These are phyloP conservation scores for Lactarius evosmus DNA, from an alignment of 768 basidiomycete species.

Conservation along the genomic window DNA sequence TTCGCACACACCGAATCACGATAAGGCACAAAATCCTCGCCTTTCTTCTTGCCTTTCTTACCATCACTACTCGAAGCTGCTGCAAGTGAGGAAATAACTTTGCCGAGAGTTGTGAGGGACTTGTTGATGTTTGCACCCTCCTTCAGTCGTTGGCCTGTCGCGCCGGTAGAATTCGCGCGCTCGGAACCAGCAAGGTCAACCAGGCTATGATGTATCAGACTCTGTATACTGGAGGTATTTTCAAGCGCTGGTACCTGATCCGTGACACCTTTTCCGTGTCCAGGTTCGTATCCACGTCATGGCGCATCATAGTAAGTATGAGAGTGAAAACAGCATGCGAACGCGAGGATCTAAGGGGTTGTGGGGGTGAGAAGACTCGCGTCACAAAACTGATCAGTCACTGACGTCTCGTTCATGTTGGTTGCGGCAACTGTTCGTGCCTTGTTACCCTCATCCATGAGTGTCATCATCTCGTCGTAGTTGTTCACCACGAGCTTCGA, in stretches of 20 bases:
- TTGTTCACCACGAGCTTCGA: slow-evolving; percentile 88
- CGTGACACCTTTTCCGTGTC: slow-evolving; percentile 99
- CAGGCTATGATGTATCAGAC: slow-evolving; percentile 47
- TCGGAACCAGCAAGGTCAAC: slow-evolving; percentile 98
- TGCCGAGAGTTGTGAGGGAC: slow-evolving; percentile 94
- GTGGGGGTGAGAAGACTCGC: background rate
- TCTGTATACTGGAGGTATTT: background rate
- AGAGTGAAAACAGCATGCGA: slow-evolving; percentile 98
- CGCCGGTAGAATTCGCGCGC: slow-evolving; percentile 95
- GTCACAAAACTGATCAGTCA: slow-evolving; percentile 2
- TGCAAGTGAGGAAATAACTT: slow-evolving; percentile 89
- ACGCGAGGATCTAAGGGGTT: slow-evolving; percentile 70
- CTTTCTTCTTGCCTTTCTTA: slow-evolving; percentile 77
- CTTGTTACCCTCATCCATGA: slow-evolving; percentile 99
- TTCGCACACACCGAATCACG: slow-evolving; percentile 84
- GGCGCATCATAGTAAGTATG: slow-evolving; percentile 87
- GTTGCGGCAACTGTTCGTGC: slow-evolving; percentile 98
- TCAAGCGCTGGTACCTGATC: slow-evolving; percentile 59
- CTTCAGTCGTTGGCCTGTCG: slow-evolving; percentile 92
- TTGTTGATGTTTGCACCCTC: slow-evolving; percentile 99
- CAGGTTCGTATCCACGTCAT: slow-evolving; percentile 79
- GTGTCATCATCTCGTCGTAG: slow-evolving; percentile 96
- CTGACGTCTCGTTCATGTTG: slow-evolving; percentile 97
- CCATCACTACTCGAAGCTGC: slow-evolving; percentile 54
- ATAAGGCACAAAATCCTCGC: slow-evolving; percentile 93